Evolutionary conservation across 768 basidiomycete genomes (phyloP), one percentile per base, ranked within the genome.

Genomic region (Myochromella boudieri): DNA sequence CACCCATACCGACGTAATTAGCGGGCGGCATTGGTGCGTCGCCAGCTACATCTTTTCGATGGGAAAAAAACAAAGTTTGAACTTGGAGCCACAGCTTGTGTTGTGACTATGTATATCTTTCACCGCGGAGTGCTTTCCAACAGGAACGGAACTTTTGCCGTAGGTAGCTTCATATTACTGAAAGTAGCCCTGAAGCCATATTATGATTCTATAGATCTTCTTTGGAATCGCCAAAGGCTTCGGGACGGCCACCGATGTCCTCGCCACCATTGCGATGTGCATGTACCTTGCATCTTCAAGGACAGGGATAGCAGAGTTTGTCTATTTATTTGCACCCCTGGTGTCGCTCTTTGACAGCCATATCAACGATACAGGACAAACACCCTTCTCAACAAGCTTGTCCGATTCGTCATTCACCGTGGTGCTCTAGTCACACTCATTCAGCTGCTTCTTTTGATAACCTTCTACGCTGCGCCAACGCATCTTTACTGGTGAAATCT

Each of bases 201-300:
- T 11, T 7, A 26, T 20, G n/a, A n/a, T 14, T 6, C 14, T 11
- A 25, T 41, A 75, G 73, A 57, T 74, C 6, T 69, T 72, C 53
- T 72, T 74, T 41, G 72, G 72, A 3, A 32, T 77, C 2, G 68
- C 71, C 1, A 75, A 75, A 54, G 74, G 70, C 9, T 73, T 74
- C 46, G 70, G 67, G 25, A 68, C 74, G 11, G 38, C 68, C 0
- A 70, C 74, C 3, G 75, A 77, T 47, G 60, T 77, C 15, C 29
- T 74, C 9, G 74, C 75, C 0, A 77, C 74, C 6, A 58, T 68
- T 18, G 71, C 72, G 1, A 70, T 77, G 69, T 75, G 72, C 53
- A 47, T 65, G 3, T 67, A 67, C 33, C 61, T 77, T 4, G 61
- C 63, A 0, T 59, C 62, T 5, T 56, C 70, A 3, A 67, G 64